These are phyloP conservation scores for Pholiota microspora DNA, from an alignment of 768 basidiomycete genomes.

Conservation along the genomic window DNA sequence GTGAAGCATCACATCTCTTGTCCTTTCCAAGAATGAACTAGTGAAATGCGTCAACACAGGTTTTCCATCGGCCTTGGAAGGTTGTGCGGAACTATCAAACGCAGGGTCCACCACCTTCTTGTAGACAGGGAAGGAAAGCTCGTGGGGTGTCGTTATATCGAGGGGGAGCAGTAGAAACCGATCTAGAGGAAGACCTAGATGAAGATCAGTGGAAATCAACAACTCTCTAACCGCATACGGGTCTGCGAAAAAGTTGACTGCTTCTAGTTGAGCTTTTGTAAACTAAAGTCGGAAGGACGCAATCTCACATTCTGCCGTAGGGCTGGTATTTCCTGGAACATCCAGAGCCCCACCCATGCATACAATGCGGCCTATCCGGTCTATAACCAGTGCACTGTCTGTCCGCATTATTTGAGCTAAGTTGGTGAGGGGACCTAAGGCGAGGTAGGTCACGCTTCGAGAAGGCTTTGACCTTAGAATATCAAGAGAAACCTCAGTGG, in stretches of 20 bases:
- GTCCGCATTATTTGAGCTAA: conserved; percentile 63
- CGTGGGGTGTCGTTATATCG: conserved; percentile 81
- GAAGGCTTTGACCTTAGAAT: conserved; percentile 51
- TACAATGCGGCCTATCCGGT: conserved; percentile 70
- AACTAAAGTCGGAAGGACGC: not conserved
- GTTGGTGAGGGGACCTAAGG: conserved; percentile 78
- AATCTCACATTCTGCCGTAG: conserved; percentile 78
- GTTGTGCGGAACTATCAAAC: conserved; percentile 46
- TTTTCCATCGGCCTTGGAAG: conserved; percentile 50
- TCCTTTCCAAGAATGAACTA: conserved; percentile 72
- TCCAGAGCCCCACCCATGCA: conserved; percentile 95
- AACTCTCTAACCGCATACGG: conserved; percentile 79
- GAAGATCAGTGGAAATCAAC: conserved; percentile 38
- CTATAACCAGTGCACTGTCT: conserved; percentile 49
- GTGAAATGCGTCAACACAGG: conserved; percentile 72
- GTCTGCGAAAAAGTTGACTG: conserved; percentile 87
- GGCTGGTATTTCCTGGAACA: conserved; percentile 83
- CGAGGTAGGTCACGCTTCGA: conserved; percentile 66
- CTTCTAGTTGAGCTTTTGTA: conserved; percentile 1
- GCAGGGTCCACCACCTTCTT: conserved; percentile 54
- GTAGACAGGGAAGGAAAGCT: conserved; percentile 72
- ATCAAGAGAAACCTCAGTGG: conserved; percentile 51
- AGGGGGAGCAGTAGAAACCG: conserved; percentile 72
- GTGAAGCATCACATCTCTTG: conserved; percentile 71
- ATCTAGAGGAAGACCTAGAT: conserved; percentile 54